Percentiles rank a stretch among this genome's conserved stretches.
Evolutionary conservation across 148 eudicot species (phyloP).

Genomic region (Camellia lanceoleosa): DNA sequence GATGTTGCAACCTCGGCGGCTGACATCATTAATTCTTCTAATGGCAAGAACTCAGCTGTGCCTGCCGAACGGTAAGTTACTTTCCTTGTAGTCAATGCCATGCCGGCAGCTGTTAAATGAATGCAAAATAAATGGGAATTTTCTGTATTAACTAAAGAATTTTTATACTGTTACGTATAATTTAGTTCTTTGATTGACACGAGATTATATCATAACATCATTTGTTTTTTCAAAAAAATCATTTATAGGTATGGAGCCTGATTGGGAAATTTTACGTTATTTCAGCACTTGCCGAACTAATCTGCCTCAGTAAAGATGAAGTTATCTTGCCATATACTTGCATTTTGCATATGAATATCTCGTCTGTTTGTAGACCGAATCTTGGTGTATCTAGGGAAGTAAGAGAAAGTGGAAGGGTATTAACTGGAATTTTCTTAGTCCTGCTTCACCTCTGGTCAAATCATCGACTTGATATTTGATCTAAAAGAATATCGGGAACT

Average conservation of each 20-base stretch:
- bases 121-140: not conserved
- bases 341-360: not conserved
- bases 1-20: slow-evolving; percentile 22
- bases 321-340: not conserved
- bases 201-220: not conserved
- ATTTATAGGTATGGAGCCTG: slow-evolving; percentile 14
- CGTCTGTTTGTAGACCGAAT: not conserved
- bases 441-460: not conserved
- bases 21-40: slow-evolving; percentile 19
- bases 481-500: not conserved
- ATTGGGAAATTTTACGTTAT: not conserved
- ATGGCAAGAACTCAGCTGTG: slow-evolving; percentile 25
- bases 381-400: not conserved
- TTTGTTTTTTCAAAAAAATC: not conserved
- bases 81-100: not conserved
- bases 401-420: not conserved
- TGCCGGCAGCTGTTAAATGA: not conserved
- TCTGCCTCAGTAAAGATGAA: not conserved
- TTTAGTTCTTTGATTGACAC: not conserved
- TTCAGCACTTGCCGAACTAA: not conserved
- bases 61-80: slow-evolving; percentile 17
- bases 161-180: not conserved
- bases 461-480: not conserved
- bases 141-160: not conserved
- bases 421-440: not conserved